phyloP scores from a whole-genome alignment of 2,329 filamentous ascomycete genomes.

The Penicillium crustosum region DNA sequence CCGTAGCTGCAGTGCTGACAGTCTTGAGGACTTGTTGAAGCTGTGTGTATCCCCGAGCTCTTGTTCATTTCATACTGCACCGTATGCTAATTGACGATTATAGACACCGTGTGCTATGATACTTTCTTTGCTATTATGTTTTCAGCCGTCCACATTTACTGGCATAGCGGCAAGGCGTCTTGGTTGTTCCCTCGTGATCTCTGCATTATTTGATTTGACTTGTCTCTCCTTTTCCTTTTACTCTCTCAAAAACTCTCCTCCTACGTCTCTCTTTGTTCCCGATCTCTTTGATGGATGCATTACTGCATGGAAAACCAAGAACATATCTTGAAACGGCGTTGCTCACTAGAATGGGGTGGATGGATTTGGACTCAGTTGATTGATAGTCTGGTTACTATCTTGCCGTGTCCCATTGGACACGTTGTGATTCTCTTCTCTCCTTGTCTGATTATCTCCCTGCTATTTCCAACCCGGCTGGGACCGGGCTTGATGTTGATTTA shows the following conservation, averaged over 20 bases:
- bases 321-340: slow-evolving; percentile 11
- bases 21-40: slow-evolving; percentile 58
- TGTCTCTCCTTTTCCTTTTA: background rate
- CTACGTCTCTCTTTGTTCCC: background rate
- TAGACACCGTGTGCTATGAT: slow-evolving; percentile 35
- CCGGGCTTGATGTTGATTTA: slow-evolving; percentile 13
- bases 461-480: slow-evolving; percentile 1
- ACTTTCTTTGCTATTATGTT: background rate
- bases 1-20: slow-evolving; percentile 51
- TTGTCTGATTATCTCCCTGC: slow-evolving; percentile 8
- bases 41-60: slow-evolving; percentile 43
- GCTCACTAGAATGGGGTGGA: slow-evolving; percentile 5
- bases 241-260: background rate
- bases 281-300: background rate
- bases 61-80: background rate
- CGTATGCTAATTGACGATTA: background rate
- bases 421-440: slow-evolving; percentile 9
- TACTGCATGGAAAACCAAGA: background rate
- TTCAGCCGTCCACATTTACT: background rate
- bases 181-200: slow-evolving; percentile 8
- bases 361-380: slow-evolving; percentile 1
- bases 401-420: background rate
- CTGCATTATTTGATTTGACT: background rate
- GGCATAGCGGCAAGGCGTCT: slow-evolving; percentile 13
- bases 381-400: slow-evolving; percentile 13